These are phyloP conservation scores for Cladobotryum protrusum DNA, from an alignment of 2,329 filamentous ascomycete species.

Conservation along the genomic window DNA sequence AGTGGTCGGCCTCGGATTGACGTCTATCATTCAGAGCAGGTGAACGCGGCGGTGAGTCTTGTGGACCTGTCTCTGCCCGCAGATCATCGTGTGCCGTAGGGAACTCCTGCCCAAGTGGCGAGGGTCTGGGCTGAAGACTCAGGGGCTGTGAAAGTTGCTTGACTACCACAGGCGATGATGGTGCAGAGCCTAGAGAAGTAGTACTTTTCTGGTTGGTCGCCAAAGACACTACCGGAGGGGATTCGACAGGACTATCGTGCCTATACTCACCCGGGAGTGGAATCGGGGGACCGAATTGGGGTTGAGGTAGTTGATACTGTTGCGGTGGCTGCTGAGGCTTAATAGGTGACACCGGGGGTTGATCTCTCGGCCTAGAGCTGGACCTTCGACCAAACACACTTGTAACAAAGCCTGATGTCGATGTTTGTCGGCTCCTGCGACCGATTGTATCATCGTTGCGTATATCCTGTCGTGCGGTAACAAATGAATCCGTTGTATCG, in stretches of 20 bases:
- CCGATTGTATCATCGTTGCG: constrained; percentile 4
- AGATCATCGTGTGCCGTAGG: background rate
- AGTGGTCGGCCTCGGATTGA: background rate
- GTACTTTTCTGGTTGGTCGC: background rate
- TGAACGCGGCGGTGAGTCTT: background rate
- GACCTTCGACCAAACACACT: constrained; percentile 22
- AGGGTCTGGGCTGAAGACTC: background rate
- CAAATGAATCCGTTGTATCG: too few relatives aligned
- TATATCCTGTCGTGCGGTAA: too few relatives aligned
- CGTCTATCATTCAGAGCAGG: background rate
- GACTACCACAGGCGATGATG: background rate
- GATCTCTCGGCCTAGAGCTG: constrained; percentile 15
- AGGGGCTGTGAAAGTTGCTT: background rate
- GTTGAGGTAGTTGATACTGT: constrained; percentile 14
- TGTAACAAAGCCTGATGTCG: constrained; percentile 24
- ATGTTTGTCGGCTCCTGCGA: constrained; percentile 23
- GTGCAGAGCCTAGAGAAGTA: background rate
- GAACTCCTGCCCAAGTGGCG: background rate
- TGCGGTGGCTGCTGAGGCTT: constrained; percentile 11
- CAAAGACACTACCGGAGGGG: background rate
- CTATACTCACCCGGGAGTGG: background rate
- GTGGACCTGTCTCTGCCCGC: background rate
- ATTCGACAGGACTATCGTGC: background rate
- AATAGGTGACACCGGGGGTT: background rate
- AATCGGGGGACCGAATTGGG: constrained; percentile 1